Evolutionary conservation across 345 rosid genomes (phyloP).

Genomic region (Excoecaria cochinchinensis): DNA sequence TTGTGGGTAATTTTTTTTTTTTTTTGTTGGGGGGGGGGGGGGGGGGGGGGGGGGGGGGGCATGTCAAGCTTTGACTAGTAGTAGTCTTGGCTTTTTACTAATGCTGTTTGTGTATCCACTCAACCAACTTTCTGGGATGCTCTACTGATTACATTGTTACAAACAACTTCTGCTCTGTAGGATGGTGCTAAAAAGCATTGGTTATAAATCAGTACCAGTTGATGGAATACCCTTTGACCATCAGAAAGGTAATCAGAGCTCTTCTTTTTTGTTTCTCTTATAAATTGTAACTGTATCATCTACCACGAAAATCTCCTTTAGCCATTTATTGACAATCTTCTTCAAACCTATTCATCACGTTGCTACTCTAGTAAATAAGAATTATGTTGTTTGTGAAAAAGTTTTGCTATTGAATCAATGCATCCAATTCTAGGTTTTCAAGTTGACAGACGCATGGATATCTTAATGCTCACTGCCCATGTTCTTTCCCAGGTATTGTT

Average conservation of each 20-base stretch:
- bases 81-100: not conserved
- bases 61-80: not conserved
- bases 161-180: constrained; percentile 37
- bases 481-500: constrained; percentile 59
- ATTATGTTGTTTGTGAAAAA: not conserved
- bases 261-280: not conserved
- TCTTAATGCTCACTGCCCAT: not conserved
- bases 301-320: not conserved
- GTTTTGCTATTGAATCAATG: not conserved
- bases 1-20: constrained; percentile 53
- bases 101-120: not conserved
- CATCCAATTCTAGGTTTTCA: not conserved
- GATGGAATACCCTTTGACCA: constrained; percentile 78
- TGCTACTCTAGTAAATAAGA: not conserved
- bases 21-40: no score
- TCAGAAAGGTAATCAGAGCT: constrained; percentile 54
- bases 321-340: not conserved
- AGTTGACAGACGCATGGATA: not conserved
- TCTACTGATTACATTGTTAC: constrained; percentile 6
- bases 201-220: constrained; percentile 79
- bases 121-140: not conserved
- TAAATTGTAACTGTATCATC: not conserved
- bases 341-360: not conserved
- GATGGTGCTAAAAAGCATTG: constrained; percentile 86
- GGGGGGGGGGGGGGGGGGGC: no score